Conservation (phyloP, 1,284 basidiomycete species). For the Cutaneotrichosporon dermatis region DNA sequence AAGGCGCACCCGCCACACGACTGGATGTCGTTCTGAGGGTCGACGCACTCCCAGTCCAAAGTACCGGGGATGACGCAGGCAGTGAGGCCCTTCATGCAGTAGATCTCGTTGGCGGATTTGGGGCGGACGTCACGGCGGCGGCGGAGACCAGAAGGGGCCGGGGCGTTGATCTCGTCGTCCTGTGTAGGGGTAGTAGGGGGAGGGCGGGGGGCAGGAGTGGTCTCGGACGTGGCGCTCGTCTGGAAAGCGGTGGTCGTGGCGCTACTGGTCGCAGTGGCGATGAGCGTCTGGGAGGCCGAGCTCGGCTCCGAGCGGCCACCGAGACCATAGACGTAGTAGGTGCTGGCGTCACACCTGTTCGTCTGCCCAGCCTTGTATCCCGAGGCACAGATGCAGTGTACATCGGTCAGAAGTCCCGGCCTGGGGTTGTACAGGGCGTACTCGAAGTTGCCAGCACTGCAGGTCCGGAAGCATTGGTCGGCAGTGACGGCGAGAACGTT, state of each 20-base stretch:
- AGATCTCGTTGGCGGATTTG: background rate
- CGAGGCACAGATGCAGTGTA: background rate
- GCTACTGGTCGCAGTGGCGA: no score
- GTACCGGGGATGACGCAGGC: background rate
- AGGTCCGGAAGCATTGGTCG: background rate
- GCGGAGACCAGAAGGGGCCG: no score
- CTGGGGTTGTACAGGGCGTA: background rate
- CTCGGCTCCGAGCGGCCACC: no score
- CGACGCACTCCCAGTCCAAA: slow-evolving; percentile 10
- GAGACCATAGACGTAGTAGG: background rate
- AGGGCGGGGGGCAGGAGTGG: no score
- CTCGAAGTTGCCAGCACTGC: background rate
- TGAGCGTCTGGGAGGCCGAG: no score
- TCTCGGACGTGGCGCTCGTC: no score
- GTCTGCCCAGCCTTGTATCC: background rate
- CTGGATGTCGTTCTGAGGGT: slow-evolving; percentile 9
- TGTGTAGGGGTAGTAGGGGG: no score
- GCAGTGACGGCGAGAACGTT: background rate
- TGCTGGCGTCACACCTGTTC: background rate
- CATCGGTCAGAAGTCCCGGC: background rate
- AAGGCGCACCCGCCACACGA: slow-evolving; percentile 10
- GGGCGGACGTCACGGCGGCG: background rate
- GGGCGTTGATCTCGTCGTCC: no score
- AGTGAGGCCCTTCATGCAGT: background rate
- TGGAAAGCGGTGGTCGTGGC: no score